Percentiles rank a stretch among this genome's conserved stretches.
phyloP scores from a whole-genome alignment of 192 early-diverging fungal genomes.

The Entrophospora sp. region DNA sequence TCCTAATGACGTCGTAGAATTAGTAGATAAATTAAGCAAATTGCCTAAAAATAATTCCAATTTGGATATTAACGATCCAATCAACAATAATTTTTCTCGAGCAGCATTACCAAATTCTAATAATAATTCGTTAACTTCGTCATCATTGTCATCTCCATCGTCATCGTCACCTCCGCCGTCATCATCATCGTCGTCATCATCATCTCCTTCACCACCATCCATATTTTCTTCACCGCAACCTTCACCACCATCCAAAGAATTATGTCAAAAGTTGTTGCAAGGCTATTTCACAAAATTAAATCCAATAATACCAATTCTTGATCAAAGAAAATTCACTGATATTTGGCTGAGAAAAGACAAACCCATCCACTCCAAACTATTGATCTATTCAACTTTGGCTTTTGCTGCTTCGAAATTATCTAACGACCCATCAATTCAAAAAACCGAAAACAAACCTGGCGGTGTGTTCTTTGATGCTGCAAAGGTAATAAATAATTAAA shows the following conservation, averaged over 20 bases:
- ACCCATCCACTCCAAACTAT: background rate
- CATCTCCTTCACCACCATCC: background rate
- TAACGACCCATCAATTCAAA: constrained; percentile 19
- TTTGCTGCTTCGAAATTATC: constrained; percentile 11
- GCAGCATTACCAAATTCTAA: background rate
- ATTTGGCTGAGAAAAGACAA: background rate
- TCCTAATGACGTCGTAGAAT: constrained; percentile 14
- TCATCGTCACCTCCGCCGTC: background rate
- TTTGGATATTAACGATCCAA: background rate
- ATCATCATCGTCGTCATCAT: background rate
- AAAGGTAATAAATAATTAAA: constrained; percentile 2
- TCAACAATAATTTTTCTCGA: background rate
- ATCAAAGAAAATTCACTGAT: constrained; percentile 15
- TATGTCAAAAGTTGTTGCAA: constrained; percentile 8
- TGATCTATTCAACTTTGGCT: constrained; percentile 4
- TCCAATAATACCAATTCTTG: constrained; percentile 1
- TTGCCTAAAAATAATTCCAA: background rate
- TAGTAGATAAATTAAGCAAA: constrained; percentile 10
- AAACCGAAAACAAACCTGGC: constrained; percentile 8
- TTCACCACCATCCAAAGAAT: background rate
- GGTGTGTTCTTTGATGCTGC: constrained; percentile 15
- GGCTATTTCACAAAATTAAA: constrained; percentile 12
- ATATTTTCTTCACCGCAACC: background rate
- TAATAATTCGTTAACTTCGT: background rate
- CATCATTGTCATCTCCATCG: background rate